Conservation (phyloP, 352 stramenopile genomes). For the Globisporangium middletonii region DNA sequence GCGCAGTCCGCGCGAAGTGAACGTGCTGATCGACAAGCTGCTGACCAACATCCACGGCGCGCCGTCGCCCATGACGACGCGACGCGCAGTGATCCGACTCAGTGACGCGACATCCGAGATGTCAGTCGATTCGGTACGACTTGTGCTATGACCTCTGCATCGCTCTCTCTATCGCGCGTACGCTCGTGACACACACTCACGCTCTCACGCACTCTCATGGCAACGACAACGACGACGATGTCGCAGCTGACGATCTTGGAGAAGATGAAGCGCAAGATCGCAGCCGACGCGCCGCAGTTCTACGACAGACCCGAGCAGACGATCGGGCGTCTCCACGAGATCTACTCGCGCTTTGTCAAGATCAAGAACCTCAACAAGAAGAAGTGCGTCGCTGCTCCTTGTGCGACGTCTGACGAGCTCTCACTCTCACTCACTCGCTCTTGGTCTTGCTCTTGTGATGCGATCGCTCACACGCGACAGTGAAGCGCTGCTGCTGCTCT, state of each 20-base stretch:
- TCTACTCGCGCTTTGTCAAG: constrained; percentile 75
- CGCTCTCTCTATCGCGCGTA: not conserved
- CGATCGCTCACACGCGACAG: constrained; percentile 15
- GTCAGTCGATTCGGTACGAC: constrained; percentile 29
- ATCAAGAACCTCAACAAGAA: constrained; percentile 73
- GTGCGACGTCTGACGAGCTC: not conserved
- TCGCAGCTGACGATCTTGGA: constrained; percentile 58
- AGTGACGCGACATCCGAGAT: constrained; percentile 28
- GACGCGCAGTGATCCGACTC: constrained; percentile 50
- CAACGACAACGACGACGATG: too few relatives aligned
- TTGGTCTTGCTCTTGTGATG: not conserved
- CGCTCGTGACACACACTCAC: not conserved
- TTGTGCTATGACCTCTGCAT: too few relatives aligned
- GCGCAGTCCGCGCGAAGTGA: constrained; percentile 37
- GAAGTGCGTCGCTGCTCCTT: constrained; percentile 27
- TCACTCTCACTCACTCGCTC: not conserved
- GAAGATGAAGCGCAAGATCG: constrained; percentile 74
- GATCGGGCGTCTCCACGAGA: constrained; percentile 54
- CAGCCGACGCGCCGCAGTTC: constrained; percentile 31
- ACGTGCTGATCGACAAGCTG: constrained; percentile 49
- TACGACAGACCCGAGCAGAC: constrained; percentile 37
- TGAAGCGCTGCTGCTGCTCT: constrained; percentile 59
- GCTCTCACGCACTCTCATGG: not conserved
- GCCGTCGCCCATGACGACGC: constrained; percentile 48
- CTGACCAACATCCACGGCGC: constrained; percentile 41